Conservation (phyloP, 108 stramenopile genomes). For the Cyclotella sp. region DNA sequence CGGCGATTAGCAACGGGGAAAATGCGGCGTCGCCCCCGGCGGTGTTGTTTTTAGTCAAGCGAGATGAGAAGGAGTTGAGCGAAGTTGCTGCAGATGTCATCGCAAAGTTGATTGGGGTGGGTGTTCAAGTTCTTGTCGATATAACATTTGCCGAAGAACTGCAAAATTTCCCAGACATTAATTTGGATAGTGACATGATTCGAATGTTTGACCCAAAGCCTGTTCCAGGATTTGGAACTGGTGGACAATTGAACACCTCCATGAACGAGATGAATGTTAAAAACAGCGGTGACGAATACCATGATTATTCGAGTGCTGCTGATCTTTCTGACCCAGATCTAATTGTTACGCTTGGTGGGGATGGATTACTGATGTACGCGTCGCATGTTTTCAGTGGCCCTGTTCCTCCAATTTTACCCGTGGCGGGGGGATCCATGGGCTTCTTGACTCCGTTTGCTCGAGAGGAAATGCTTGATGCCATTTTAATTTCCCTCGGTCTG, state of each 20-base stretch:
- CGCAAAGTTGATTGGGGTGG: constrained; percentile 51
- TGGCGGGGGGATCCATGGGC: constrained; percentile 93
- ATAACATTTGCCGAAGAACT: constrained; percentile 67
- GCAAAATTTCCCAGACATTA: constrained; percentile 49
- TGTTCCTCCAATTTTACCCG: constrained; percentile 86
- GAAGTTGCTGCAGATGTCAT: constrained; percentile 67
- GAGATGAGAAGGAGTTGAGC: constrained; percentile 67
- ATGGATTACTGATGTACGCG: constrained; percentile 86
- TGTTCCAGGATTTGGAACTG: constrained; percentile 64
- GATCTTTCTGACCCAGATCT: constrained; percentile 65
- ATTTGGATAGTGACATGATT: constrained; percentile 61
- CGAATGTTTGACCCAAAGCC: constrained; percentile 69
- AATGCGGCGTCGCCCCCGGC: constrained; percentile 41
- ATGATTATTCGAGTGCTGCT: constrained; percentile 34
- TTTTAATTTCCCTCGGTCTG: constrained; percentile 72
- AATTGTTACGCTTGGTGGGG: constrained; percentile 83
- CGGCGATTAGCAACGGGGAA: constrained; percentile 2
- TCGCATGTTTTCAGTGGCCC: constrained; percentile 66
- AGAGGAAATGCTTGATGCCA: constrained; percentile 82
- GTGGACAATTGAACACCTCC: constrained; percentile 27
- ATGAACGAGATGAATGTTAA: background rate
- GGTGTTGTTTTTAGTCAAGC: constrained; percentile 74
- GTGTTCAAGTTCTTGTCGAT: constrained; percentile 66
- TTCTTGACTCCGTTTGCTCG: constrained; percentile 92
- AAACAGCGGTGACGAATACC: background rate